Evolutionary conservation across 2,329 filamentous ascomycete genomes (phyloP).

Genomic region (Rhexocercosporidium sp.): DNA sequence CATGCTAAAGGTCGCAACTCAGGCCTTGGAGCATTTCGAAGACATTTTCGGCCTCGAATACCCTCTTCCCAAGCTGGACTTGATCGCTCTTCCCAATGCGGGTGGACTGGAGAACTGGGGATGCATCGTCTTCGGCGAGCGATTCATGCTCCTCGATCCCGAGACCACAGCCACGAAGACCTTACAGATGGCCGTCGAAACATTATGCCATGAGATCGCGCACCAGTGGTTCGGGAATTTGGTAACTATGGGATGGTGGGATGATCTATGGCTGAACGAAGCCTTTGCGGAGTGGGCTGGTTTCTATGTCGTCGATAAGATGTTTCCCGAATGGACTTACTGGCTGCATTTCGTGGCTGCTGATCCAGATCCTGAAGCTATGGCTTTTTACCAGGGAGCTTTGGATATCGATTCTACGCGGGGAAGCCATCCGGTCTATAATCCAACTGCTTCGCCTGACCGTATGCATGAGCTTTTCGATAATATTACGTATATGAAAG

Average conservation of each 20-base stretch:
- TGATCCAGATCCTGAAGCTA: background rate
- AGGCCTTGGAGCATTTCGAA: conserved; percentile 72
- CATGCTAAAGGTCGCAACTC: conserved; percentile 65
- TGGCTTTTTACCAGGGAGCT: conserved; percentile 20
- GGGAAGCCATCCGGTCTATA: conserved; percentile 26
- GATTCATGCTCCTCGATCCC: conserved; percentile 10
- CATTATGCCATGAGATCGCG: conserved; percentile 74
- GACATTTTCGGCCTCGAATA: conserved; percentile 71
- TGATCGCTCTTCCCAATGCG: conserved; percentile 73
- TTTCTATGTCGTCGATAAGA: conserved; percentile 25
- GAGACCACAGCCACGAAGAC: conserved; percentile 13
- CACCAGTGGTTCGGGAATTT: conserved; percentile 80
- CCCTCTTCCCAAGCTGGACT: conserved; percentile 77
- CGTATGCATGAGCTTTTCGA: conserved; percentile 73
- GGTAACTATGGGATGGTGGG: conserved; percentile 79
- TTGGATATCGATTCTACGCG: conserved; percentile 25
- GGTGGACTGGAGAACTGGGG: conserved; percentile 82
- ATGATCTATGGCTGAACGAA: conserved; percentile 75
- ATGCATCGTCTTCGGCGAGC: conserved; percentile 71
- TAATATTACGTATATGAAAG: conserved; percentile 75
- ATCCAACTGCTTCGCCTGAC: conserved; percentile 14
- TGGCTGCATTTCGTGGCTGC: conserved; percentile 14
- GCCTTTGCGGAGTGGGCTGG: conserved; percentile 70
- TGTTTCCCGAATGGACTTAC: conserved; percentile 22
- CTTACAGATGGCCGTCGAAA: conserved; percentile 33